Percentiles rank a stretch among this genome's conserved stretches.
Conservation (phyloP, 345 rosid species). For the Eucalyptus sp. region DNA sequence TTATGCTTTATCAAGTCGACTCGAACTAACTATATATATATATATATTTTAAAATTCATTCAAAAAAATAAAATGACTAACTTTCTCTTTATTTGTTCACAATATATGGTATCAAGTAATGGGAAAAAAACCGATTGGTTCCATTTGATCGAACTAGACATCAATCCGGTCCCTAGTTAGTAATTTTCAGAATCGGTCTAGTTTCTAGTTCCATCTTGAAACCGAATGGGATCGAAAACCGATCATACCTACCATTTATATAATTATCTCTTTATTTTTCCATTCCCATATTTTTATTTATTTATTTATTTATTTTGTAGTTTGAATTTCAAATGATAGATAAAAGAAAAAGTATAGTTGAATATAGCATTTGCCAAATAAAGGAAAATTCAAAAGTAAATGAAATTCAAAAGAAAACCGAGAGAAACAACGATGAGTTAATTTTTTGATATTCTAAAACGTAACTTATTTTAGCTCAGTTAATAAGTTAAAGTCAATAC, state of each 20-base stretch:
- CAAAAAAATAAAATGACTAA: too few relatives aligned
- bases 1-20: rapidly evolving
- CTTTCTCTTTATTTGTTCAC: too few relatives aligned
- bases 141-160: too few relatives aligned
- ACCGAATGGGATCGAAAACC: rapidly evolving
- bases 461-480: neutral
- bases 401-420: neutral
- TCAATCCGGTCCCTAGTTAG: rapidly evolving
- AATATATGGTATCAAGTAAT: too few relatives aligned
- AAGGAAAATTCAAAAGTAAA: neutral
- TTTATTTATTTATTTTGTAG: neutral
- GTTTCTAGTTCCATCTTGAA: too few relatives aligned
- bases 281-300: neutral
- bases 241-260: too few relatives aligned
- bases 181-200: too few relatives aligned
- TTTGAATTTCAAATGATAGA: neutral
- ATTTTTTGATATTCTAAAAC: neutral
- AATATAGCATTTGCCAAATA: neutral
- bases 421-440: neutral
- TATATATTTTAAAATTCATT: too few relatives aligned
- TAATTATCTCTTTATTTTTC: neutral
- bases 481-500: neutral
- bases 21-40: too few relatives aligned
- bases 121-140: too few relatives aligned
- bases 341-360: neutral